Conservation (phyloP, 257 asterid species). For the Nicotiana obtusifolia region DNA sequence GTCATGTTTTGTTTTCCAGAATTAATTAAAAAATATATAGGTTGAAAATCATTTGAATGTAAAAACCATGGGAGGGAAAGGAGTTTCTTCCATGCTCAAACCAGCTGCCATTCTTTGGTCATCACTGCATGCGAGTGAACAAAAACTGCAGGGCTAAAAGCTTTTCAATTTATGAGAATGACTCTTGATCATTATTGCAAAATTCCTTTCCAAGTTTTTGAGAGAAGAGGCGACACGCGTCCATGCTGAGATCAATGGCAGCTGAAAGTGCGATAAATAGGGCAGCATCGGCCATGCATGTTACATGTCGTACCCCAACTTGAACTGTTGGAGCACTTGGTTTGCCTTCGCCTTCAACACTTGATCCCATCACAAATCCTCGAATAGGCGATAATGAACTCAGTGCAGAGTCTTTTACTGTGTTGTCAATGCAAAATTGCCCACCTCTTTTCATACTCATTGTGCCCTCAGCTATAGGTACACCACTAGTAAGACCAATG, state of each 20-base stretch:
- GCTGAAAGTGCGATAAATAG: conserved; percentile 75
- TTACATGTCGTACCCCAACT: conserved; percentile 71
- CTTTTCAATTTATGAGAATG: conserved; percentile 12
- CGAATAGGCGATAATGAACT: conserved; percentile 27
- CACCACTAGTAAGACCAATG: conserved; percentile 44
- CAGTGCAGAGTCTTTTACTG: conserved; percentile 36
- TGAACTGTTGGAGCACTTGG: conserved; percentile 58
- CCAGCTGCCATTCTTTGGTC: too few species aligned
- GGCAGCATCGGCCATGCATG: conserved; percentile 85
- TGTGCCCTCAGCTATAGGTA: conserved; percentile 69
- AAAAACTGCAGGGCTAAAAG: neutral
- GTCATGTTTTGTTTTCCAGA: too few species aligned
- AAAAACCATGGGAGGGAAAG: too few species aligned
- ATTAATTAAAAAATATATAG: too few species aligned
- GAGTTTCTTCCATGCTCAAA: too few species aligned
- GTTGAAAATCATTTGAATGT: too few species aligned
- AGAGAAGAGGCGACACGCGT: conserved; percentile 70
- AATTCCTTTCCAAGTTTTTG: conserved; percentile 68
- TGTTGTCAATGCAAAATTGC: conserved; percentile 45
- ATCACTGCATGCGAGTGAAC: too few species aligned
- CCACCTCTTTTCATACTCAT: conserved; percentile 72
- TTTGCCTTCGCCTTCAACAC: conserved; percentile 74
- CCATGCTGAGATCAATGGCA: conserved; percentile 84
- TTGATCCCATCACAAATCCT: conserved; percentile 78
- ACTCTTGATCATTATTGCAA: conserved; percentile 39